Evolutionary conservation across 345 rosid species (phyloP).

Genomic region (Camelina laxa): DNA sequence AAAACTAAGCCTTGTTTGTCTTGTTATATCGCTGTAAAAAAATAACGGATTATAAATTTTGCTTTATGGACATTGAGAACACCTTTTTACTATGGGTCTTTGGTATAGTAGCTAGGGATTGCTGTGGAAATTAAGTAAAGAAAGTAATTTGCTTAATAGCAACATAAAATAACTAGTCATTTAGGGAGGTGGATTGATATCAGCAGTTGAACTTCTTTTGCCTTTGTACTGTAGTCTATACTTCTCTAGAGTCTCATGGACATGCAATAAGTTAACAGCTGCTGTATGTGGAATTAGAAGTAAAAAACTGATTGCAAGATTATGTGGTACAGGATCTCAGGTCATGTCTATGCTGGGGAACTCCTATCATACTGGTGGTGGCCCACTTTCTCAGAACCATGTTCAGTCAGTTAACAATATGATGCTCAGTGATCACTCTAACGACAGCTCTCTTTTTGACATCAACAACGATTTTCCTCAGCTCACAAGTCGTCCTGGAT

Average conservation of each 20-base stretch:
- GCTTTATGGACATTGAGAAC: slow-evolving; percentile 16
- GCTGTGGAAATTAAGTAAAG: neutral
- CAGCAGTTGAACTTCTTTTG: slow-evolving; percentile 17
- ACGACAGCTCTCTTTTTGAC: slow-evolving; percentile 88
- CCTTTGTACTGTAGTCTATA: slow-evolving; percentile 15
- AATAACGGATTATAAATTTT: neutral
- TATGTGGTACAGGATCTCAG: slow-evolving; percentile 74
- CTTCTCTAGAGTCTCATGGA: neutral
- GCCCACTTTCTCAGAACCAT: slow-evolving; percentile 87
- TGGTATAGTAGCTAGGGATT: slow-evolving; percentile 27
- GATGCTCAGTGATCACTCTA: slow-evolving; percentile 77
- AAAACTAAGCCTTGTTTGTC: slow-evolving; percentile 20
- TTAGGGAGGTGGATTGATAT: slow-evolving; percentile 24
- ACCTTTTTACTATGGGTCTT: neutral
- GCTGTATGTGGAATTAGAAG: slow-evolving; percentile 9
- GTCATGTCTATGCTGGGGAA: slow-evolving; percentile 84
- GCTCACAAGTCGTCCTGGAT: slow-evolving; percentile 91
- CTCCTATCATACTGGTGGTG: slow-evolving; percentile 78
- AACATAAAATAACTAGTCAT: neutral
- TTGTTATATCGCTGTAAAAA: neutral
- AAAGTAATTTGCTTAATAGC: neutral
- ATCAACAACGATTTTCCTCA: slow-evolving; percentile 94
- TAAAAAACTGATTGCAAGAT: slow-evolving; percentile 13
- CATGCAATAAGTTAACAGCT: slow-evolving; percentile 1
- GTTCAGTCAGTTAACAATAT: slow-evolving; percentile 86